Evolutionary conservation across 805 yeast genomes (phyloP), one percentile per base, ranked within the genome.

Genomic region (Metschnikowia sp.): DNA sequence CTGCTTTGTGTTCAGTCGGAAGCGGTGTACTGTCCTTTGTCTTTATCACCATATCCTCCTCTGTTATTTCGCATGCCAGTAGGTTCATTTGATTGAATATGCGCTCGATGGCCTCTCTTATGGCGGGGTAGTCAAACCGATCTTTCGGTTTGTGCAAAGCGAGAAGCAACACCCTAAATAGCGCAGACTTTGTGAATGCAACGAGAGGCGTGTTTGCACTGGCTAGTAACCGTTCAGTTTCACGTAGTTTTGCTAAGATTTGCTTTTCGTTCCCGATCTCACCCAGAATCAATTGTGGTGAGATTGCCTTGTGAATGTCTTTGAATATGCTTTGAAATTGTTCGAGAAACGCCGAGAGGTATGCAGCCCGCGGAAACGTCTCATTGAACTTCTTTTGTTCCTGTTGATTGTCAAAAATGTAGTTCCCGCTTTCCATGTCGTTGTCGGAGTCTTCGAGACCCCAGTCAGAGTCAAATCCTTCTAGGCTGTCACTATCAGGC

Each of bases 381-480:
- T 49, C 43, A 13, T 48, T 52, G 35, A 69, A 65, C 32, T 56
- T 39, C 4, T 39, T 47, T 50, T 72, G 75, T 26, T 68, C 65
- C 26, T 54, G 44, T 38, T 58, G 61, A 32, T 62, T 55, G 10
- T 69, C 72, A 49, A 62, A 72, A 3, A 72, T 66, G 51, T 61
- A 70, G 54, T 72, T 64, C n/a, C 66, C 60, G 44, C 68, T 69
- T 37, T 66, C 53, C 36, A 32, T 44, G 42, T 55, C 50, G 45
- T 57, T 66, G 4, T 49, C 57, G 11, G 58, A 47, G n/a, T 66
- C 73, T 11, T 69, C 75, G 12, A 72, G 48, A 7, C 77, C 77
- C 77, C 77, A 72, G 58, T 72, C 77, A 8, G 70, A 59, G 52
- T 53, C 59, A 40, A 51, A 46, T 31, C 57, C 39, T 33, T 50